Conservation (phyloP, 2,329 filamentous ascomycete genomes). For the Diaporthe australafricana region DNA sequence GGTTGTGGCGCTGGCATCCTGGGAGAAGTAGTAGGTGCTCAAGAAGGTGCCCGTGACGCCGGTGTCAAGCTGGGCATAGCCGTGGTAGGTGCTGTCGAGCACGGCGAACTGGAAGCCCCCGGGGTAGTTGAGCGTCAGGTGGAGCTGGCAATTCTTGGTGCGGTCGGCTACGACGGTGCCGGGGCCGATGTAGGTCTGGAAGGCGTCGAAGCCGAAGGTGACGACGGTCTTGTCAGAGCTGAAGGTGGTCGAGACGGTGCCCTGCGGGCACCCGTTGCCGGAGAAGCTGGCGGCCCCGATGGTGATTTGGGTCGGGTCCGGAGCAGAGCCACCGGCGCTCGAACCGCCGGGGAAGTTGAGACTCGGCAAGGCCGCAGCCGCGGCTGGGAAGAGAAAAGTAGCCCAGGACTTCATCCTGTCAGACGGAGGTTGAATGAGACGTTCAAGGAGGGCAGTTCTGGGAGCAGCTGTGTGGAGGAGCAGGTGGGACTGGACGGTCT, state of each 20-base stretch:
- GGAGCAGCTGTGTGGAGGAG: slow-evolving; percentile 36
- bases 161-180: slow-evolving; percentile 49
- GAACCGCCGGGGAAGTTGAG: slow-evolving; percentile 41
- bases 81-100: slow-evolving; percentile 61
- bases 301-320: slow-evolving; percentile 55
- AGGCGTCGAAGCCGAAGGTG: slow-evolving; percentile 59
- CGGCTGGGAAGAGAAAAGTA: slow-evolving; percentile 49
- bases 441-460: slow-evolving; percentile 31
- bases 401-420: slow-evolving; percentile 52
- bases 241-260: slow-evolving; percentile 55
- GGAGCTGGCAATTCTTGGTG: slow-evolving; percentile 61
- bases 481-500: slow-evolving; percentile 8
- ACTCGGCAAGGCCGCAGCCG: slow-evolving; percentile 49
- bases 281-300: slow-evolving; percentile 54
- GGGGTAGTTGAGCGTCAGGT: slow-evolving; percentile 58
- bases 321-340: slow-evolving; percentile 46
- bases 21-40: slow-evolving; percentile 61
- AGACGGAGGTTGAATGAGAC: slow-evolving; percentile 9
- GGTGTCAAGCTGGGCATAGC: slow-evolving; percentile 58
- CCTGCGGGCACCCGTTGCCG: slow-evolving; percentile 58
- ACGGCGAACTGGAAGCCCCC: slow-evolving; percentile 60
- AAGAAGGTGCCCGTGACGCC: slow-evolving; percentile 58
- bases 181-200: slow-evolving; percentile 61
- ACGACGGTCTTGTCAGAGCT: slow-evolving; percentile 57
- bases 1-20: slow-evolving; percentile 56